Conservation (phyloP, 2,329 filamentous ascomycete genomes). For the Berkeleyomyces basicola region DNA sequence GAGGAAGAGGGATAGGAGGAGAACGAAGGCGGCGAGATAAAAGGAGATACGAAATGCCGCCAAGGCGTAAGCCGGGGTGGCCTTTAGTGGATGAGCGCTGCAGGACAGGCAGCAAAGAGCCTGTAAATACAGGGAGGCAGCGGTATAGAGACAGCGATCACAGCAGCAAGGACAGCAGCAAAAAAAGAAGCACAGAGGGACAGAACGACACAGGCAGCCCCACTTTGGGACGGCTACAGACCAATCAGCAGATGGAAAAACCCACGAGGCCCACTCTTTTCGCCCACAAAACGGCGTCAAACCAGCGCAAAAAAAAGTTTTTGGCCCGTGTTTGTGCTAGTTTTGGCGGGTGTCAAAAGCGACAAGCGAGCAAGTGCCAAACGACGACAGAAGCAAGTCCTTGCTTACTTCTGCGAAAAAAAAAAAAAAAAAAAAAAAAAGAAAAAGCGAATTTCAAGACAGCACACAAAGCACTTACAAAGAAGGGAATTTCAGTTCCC, state of each 20-base stretch:
- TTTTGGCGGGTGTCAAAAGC: not conserved
- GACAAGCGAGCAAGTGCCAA: not conserved
- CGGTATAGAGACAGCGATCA: not conserved
- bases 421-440: not conserved
- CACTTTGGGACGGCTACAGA: not conserved
- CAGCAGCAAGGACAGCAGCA: not conserved
- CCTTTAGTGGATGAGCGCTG: not conserved
- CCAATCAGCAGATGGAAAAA: not conserved
- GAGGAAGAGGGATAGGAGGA: not conserved
- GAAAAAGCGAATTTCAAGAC: not conserved
- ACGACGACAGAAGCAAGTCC: not conserved
- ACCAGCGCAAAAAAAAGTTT: not conserved
- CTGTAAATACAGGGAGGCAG: not conserved
- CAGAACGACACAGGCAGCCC: not conserved
- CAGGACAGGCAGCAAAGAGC: not conserved
- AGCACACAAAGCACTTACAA: not conserved
- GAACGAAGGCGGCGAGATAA: constrained; percentile 7
- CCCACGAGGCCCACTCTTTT: not conserved
- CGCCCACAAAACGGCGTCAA: not conserved
- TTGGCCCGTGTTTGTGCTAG: not conserved
- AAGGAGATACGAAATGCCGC: constrained; percentile 9
- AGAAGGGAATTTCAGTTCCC: not conserved
- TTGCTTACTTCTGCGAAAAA: not conserved
- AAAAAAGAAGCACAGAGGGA: not conserved
- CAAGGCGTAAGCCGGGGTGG: constrained; percentile 1